Evolutionary conservation across 192 early-diverging fungal species (phyloP).

Genomic region (Entomortierella chlamydospora): DNA sequence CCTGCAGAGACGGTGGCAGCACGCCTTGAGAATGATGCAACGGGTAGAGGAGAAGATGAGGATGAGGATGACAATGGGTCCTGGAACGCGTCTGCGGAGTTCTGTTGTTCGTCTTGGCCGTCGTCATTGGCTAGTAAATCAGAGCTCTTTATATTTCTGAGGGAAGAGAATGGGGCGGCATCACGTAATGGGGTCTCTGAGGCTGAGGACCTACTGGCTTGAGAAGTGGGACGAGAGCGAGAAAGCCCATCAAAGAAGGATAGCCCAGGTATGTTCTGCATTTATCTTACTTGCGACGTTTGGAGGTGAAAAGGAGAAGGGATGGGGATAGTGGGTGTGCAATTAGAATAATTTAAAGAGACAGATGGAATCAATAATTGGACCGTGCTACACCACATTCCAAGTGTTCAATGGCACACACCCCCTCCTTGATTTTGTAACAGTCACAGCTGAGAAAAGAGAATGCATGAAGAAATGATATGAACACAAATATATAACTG

Average conservation of each 20-base stretch:
- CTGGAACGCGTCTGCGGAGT: constrained; percentile 6
- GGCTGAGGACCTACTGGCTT: neutral
- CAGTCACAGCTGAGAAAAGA: too few relatives aligned
- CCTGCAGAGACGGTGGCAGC: constrained; percentile 30
- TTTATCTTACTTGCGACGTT: too few relatives aligned
- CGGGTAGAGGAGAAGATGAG: constrained; percentile 9
- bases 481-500: too few relatives aligned
- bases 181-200: constrained; percentile 33
- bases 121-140: neutral
- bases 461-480: too few relatives aligned
- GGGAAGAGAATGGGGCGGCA: constrained; percentile 22
- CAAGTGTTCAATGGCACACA: too few relatives aligned
- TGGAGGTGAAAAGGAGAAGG: too few relatives aligned
- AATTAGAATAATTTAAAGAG: too few relatives aligned
- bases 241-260: constrained; percentile 52
- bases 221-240: constrained; percentile 6
- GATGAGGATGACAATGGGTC: constrained; percentile 13
- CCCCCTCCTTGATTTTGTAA: too few relatives aligned
- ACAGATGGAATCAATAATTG: too few relatives aligned
- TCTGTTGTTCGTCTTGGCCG: neutral
- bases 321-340: too few relatives aligned
- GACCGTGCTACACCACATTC: too few relatives aligned
- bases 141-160: constrained; percentile 9
- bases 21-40: constrained; percentile 34
- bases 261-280: constrained; percentile 53